Conservation (phyloP, 2,329 filamentous ascomycete species). For the Fusarium mundagurra region DNA sequence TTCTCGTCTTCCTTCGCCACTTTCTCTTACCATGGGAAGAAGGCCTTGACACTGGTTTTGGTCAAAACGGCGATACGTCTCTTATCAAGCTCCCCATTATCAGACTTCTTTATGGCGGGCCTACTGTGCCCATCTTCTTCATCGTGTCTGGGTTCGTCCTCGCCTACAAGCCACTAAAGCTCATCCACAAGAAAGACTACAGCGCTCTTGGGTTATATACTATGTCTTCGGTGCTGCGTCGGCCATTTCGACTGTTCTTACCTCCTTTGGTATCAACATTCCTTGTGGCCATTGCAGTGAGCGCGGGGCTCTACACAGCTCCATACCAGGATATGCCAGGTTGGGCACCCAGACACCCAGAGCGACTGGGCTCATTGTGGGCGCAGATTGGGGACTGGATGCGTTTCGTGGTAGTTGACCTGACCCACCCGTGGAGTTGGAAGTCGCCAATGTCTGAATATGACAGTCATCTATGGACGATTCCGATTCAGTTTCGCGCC, state of each 20-base stretch:
- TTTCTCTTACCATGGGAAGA: not conserved
- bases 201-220: not conserved
- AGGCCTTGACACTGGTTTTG: not conserved
- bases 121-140: not conserved
- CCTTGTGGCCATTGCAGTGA: not conserved
- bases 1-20: not conserved
- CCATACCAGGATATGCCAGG: not conserved
- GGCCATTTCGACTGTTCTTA: not conserved
- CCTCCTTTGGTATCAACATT: not conserved
- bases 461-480: not conserved
- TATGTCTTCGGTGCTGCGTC: not conserved
- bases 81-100: not conserved
- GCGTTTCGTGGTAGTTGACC: not conserved
- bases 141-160: not conserved
- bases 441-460: not conserved
- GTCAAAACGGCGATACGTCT: not conserved
- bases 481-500: not conserved
- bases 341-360: not conserved
- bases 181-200: not conserved
- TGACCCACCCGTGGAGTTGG: not conserved
- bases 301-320: rapidly evolving
- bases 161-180: not conserved
- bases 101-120: not conserved
- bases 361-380: not conserved
- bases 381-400: not conserved